Conservation (phyloP, 768 basidiomycete genomes). For the Chalciporus pseudorubinellus region DNA sequence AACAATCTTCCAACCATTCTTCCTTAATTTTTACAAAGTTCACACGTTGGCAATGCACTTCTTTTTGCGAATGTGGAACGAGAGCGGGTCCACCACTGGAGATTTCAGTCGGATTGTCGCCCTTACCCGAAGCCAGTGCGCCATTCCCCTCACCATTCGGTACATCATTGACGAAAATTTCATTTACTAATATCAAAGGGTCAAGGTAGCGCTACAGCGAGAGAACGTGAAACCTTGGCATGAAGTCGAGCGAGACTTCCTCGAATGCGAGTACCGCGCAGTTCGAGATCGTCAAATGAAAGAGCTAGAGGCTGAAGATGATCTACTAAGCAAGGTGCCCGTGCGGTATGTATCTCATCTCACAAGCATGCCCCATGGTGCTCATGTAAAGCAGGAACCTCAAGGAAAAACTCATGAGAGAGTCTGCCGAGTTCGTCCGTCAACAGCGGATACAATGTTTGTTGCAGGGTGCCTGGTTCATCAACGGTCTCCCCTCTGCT, state of each 20-base stretch:
- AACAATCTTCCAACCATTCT: constrained; percentile 81
- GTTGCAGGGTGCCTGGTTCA: constrained; percentile 89
- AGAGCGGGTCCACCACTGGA: constrained; percentile 70
- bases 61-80: constrained; percentile 91
- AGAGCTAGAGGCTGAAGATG: constrained; percentile 86
- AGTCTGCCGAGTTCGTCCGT: constrained; percentile 86
- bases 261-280: constrained; percentile 80
- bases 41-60: constrained; percentile 81
- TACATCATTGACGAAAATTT: constrained; percentile 6
- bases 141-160: constrained; percentile 15
- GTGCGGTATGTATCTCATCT: constrained; percentile 57
- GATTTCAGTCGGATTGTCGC: constrained; percentile 81
- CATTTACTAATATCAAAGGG: constrained; percentile 41
- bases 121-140: constrained; percentile 82
- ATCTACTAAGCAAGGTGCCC: constrained; percentile 79
- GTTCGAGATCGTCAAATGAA: constrained; percentile 88
- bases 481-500: constrained; percentile 63
- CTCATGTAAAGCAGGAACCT: constrained; percentile 57
- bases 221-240: constrained; percentile 81
- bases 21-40: constrained; percentile 79
- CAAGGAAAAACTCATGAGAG: constrained; percentile 81
- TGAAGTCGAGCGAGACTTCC: constrained; percentile 77
- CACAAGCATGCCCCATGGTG: neutral
- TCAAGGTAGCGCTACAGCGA: constrained; percentile 70
- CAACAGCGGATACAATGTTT: constrained; percentile 88